phyloP scores from a whole-genome alignment of 2,329 filamentous ascomycete genomes.

The Chrysoporthe deuterocubensis region DNA sequence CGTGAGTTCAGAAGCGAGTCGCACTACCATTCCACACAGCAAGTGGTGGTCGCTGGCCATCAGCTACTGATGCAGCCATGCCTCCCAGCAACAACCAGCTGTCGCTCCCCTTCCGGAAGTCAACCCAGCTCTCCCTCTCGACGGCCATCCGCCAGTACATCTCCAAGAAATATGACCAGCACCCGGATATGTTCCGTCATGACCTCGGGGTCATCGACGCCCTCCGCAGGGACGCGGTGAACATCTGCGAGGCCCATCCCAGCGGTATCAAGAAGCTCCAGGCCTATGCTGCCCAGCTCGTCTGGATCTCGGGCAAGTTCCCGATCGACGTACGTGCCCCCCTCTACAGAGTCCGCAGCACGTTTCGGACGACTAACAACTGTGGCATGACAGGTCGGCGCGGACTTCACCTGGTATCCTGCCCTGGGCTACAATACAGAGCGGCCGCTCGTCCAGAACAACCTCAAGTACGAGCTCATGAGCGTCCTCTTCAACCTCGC shows the following conservation, averaged over 20 bases:
- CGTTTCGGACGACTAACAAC: background rate
- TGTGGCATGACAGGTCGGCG: conserved; percentile 69
- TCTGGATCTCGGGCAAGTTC: conserved; percentile 94
- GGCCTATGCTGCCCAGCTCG: conserved; percentile 87
- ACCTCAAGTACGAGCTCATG: conserved; percentile 80
- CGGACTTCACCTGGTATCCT: conserved; percentile 96
- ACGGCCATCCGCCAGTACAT: conserved; percentile 92
- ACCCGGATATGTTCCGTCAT: conserved; percentile 92
- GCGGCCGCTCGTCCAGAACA: conserved; percentile 68
- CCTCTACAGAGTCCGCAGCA: conserved; percentile 21
- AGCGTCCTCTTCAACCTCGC: conserved; percentile 94
- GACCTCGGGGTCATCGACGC: conserved; percentile 85
- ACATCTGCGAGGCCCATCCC: conserved; percentile 83
- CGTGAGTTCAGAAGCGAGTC: conserved; percentile 12
- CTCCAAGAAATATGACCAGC: conserved; percentile 97
- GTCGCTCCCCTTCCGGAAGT: conserved; percentile 85
- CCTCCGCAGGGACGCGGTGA: conserved; percentile 82
- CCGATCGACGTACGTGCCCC: conserved; percentile 76
- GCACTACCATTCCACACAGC: background rate
- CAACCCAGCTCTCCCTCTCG: conserved; percentile 77
- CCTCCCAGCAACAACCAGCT: conserved; percentile 61
- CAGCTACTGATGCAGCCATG: conserved; percentile 22
- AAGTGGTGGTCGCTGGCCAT: background rate
- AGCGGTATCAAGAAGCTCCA: conserved; percentile 89
- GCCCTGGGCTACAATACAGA: conserved; percentile 88